phyloP scores from a whole-genome alignment of 1,139 yeast genomes.

The Wickerhamomyces sp. region DNA sequence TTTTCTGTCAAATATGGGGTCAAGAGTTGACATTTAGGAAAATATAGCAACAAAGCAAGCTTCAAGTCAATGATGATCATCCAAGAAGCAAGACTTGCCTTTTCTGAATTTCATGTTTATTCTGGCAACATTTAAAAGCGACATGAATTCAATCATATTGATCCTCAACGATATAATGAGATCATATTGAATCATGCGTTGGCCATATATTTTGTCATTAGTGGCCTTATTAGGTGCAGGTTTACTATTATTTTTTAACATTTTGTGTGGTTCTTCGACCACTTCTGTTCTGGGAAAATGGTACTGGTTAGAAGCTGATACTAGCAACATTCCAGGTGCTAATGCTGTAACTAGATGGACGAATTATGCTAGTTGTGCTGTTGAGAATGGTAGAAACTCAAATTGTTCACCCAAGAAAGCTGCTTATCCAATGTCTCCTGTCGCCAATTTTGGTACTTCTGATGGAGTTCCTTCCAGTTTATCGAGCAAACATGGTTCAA shows the following conservation, averaged over 20 bases:
- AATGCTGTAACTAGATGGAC: constrained; percentile 61
- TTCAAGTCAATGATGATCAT: too few species aligned
- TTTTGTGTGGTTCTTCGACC: constrained; percentile 57
- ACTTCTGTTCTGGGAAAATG: constrained; percentile 47
- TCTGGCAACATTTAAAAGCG: too few species aligned
- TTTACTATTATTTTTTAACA: constrained; percentile 56
- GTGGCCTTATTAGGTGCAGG: constrained; percentile 32
- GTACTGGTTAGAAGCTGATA: constrained; percentile 71
- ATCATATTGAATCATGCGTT: too few species aligned
- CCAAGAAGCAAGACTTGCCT: too few species aligned
- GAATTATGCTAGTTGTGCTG: constrained; percentile 60
- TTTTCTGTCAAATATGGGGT: too few species aligned
- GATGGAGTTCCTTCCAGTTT: constrained; percentile 47
- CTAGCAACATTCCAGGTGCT: constrained; percentile 50
- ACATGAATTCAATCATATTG: too few species aligned
- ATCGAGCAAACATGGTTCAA: constrained; percentile 39
- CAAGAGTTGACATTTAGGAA: too few species aligned
- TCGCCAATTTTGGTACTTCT: constrained; percentile 44
- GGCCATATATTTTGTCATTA: constrained; percentile 25
- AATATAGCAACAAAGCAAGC: too few species aligned
- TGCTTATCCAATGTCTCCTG: constrained; percentile 68
- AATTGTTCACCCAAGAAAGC: constrained; percentile 45
- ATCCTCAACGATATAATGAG: too few species aligned
- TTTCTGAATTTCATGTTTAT: too few species aligned
- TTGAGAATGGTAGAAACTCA: constrained; percentile 33